Conservation (phyloP, 108 stramenopile species). For the Conticribra guillardii region DNA sequence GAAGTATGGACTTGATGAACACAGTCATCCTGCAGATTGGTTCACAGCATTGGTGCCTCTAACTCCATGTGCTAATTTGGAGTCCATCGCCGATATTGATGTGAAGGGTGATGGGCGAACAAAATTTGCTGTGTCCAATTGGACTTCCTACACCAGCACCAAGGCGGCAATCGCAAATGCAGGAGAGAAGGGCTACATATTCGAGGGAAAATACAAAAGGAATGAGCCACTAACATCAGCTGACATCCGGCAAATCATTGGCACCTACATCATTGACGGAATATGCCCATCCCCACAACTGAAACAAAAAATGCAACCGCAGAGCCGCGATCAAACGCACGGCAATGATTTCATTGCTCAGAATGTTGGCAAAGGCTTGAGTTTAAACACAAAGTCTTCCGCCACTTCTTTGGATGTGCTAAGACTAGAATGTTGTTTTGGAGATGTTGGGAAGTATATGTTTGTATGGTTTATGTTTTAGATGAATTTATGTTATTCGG, state of each 20-base stretch:
- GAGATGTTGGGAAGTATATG: too few relatives aligned
- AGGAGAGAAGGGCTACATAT: conserved; percentile 11
- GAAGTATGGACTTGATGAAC: conserved; percentile 18
- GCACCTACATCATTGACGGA: conserved; percentile 17
- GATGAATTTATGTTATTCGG: too few relatives aligned
- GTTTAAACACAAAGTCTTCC: too few relatives aligned
- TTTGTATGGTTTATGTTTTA: too few relatives aligned
- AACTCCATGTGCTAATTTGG: conserved; percentile 13
- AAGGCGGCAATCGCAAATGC: conserved; percentile 12
- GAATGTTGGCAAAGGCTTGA: too few relatives aligned
- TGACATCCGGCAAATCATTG: conserved; percentile 3
- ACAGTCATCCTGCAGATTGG: conserved; percentile 20
- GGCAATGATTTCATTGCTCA: conserved; percentile 14
- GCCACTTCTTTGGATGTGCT: too few relatives aligned
- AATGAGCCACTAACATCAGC: background rate
- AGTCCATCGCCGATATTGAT: conserved; percentile 2
- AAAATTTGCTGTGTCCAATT: conserved; percentile 19
- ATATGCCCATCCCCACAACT: conserved; percentile 12
- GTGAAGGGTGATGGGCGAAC: conserved; percentile 25
- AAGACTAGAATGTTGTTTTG: too few relatives aligned
- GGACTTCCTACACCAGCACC: conserved; percentile 20
- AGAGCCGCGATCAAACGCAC: background rate
- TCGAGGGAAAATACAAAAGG: conserved; percentile 4
- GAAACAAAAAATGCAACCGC: background rate
- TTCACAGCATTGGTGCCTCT: conserved; percentile 28